A percentile compares a stretch with the other conserved stretches of the same genome.
Evolutionary conservation across 257 asterid genomes (phyloP).

Genomic region (Solanum medicagineum): DNA sequence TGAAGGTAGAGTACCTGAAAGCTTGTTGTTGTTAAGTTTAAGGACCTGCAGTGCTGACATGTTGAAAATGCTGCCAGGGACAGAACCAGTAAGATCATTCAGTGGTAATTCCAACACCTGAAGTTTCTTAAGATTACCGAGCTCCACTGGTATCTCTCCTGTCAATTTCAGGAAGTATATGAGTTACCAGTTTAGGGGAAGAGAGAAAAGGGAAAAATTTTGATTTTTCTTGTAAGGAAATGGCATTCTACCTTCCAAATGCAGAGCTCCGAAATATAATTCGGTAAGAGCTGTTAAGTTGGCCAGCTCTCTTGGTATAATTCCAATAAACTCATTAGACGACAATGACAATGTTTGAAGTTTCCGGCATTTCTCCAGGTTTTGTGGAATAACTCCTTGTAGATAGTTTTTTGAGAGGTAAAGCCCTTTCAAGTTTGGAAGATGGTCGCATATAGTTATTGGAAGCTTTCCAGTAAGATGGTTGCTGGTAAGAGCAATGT

Average conservation of each 20-base stretch:
- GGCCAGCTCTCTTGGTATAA: neutral
- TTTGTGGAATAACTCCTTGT: neutral
- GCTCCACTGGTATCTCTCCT: slow-evolving; percentile 2
- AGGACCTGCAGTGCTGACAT: neutral
- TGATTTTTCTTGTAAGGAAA: neutral
- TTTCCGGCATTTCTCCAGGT: neutral
- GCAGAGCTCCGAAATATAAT: neutral
- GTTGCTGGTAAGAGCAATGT: neutral
- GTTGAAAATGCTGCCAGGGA: slow-evolving; percentile 18
- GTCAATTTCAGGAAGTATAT: neutral
- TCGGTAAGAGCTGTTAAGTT: neutral
- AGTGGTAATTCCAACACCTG: neutral
- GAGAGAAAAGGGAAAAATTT: neutral
- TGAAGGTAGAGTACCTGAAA: slow-evolving; percentile 14
- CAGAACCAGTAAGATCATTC: neutral
- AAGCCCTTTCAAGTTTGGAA: neutral
- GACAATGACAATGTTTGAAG: neutral
- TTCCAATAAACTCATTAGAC: neutral
- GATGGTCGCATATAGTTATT: neutral
- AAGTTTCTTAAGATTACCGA: neutral
- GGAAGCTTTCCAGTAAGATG: neutral
- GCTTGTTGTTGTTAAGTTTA: neutral
- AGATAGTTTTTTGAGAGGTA: fast-evolving
- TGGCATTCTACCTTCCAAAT: neutral
- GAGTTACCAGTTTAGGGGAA: neutral